Evolutionary conservation across 768 basidiomycete genomes (phyloP).

Genomic region (Candolleomyces efflorescens): DNA sequence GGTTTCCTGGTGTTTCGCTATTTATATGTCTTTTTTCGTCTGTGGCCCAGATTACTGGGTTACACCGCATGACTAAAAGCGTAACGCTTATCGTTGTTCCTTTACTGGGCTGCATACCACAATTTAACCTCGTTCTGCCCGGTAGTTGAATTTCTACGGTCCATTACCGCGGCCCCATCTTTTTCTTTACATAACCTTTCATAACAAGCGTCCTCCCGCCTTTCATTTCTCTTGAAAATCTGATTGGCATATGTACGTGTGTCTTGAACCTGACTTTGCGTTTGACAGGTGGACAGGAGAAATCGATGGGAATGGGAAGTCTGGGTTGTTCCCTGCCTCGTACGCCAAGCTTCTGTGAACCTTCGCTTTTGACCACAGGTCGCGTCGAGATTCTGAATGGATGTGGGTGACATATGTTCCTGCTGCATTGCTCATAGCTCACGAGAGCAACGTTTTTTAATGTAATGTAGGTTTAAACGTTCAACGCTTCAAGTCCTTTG

Average conservation of each 20-base stretch:
- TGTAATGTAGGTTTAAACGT: too few relatives aligned
- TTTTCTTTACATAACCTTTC: background rate
- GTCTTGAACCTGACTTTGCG: conserved; percentile 5
- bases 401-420: background rate
- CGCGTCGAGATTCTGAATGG: background rate
- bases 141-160: background rate
- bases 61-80: conserved; percentile 1
- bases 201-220: background rate
- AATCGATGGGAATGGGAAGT: conserved; percentile 40
- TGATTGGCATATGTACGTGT: conserved; percentile 1
- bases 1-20: background rate
- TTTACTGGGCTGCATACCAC: background rate
- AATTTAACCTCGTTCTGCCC: background rate
- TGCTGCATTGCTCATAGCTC: background rate
- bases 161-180: background rate
- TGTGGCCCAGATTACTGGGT: background rate
- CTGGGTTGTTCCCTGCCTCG: conserved; percentile 63
- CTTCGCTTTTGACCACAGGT: background rate
- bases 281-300: conserved; percentile 63
- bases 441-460: too few relatives aligned
- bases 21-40: background rate
- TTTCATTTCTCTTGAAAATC: conserved; percentile 1
- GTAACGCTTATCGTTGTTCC: conserved; percentile 1
- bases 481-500: too few relatives aligned
- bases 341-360: conserved; percentile 58